Base-by-base conservation (phyloP, 179 eudicot species). In the Corrigiola litoralis region DNA sequence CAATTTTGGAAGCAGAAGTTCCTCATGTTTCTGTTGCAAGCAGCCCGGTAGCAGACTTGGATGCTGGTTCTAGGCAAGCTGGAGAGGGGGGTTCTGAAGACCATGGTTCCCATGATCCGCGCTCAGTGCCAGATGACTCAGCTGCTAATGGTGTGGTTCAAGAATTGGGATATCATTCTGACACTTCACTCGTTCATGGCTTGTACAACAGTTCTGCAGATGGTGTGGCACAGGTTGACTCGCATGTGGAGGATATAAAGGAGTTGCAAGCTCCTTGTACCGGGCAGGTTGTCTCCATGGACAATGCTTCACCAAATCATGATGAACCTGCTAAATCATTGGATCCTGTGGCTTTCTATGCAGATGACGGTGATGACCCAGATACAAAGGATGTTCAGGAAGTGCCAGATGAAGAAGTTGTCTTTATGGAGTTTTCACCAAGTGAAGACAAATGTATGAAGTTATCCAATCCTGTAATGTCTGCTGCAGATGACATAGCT, bases 91-190 rank as follows among this genome's bases (percentile, higher is more conserved):
- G 55, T 33, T 25, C 11, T 17, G 55, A 44, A 49, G 54, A 24
- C 46, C 45, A 44, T 17, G 12, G 17, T 57, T 20, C 28, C 12
- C 33, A 46, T 40, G 74, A 63, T 45, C 55, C 52, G 38, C 46
- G 32, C 25, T 24, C 60, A 24, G 46, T 71, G 42, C 57, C 46
- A 42, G 67, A 65, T 46, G 70, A 80, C 51, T 73, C 70, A 17
- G 51, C 53, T 24, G 49, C 29, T 11, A 48, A 70, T 27, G 58
- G 56, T 38, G 77, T 41, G 38, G 48, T 41, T 66, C 58, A 53
- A 45, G 58, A 18, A 33, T 11, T 34, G 23, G 46, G 46, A 16
- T 47, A 45, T 72, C 62, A 54, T 49, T 38, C 72, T 12, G 66
- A 20, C 17, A 23, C 27, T 17, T 60, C 53, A 13, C 24, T 14